Evolutionary conservation across 1,284 basidiomycete species (phyloP).

Genomic region (Ceratobasidium sp.): DNA sequence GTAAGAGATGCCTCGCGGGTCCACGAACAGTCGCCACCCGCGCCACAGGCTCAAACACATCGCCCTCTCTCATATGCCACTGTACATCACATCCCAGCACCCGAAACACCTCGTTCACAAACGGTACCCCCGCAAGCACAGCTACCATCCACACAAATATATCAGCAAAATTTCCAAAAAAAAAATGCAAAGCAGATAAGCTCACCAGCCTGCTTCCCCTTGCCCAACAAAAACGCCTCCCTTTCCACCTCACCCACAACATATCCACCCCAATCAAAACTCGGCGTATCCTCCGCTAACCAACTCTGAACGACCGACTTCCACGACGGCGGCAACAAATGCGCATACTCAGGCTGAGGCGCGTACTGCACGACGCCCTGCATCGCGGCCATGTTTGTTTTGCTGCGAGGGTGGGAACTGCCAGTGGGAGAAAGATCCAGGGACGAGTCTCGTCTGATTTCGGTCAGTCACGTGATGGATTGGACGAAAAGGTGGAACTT

Average conservation of each 20-base stretch:
- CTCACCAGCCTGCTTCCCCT: conserved; percentile 66
- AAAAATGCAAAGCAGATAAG: neutral
- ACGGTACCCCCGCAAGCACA: conserved; percentile 94
- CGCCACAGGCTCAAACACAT: conserved; percentile 80
- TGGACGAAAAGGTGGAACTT: neutral
- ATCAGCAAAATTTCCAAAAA: neutral
- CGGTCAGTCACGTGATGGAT: neutral
- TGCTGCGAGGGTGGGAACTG: conserved; percentile 14
- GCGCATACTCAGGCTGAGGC: conserved; percentile 60
- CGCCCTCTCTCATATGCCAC: conserved; percentile 93
- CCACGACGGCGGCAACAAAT: conserved; percentile 93
- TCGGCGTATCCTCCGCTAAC: conserved; percentile 95
- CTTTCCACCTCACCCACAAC: conserved; percentile 93
- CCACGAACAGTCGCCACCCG: conserved; percentile 94
- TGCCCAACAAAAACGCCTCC: conserved; percentile 91
- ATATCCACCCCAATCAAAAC: conserved; percentile 97
- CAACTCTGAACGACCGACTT: conserved; percentile 83
- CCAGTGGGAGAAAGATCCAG: neutral
- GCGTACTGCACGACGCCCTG: conserved; percentile 28
- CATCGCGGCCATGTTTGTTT: conserved; percentile 4
- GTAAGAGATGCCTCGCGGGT: conserved; percentile 87
- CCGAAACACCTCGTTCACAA: conserved; percentile 93
- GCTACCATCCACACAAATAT: conserved; percentile 60
- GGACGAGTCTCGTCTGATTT: neutral
- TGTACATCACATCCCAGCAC: conserved; percentile 95